Evolutionary conservation across 2,329 filamentous ascomycete genomes (phyloP).

Genomic region (Aspergillus brasiliensis): DNA sequence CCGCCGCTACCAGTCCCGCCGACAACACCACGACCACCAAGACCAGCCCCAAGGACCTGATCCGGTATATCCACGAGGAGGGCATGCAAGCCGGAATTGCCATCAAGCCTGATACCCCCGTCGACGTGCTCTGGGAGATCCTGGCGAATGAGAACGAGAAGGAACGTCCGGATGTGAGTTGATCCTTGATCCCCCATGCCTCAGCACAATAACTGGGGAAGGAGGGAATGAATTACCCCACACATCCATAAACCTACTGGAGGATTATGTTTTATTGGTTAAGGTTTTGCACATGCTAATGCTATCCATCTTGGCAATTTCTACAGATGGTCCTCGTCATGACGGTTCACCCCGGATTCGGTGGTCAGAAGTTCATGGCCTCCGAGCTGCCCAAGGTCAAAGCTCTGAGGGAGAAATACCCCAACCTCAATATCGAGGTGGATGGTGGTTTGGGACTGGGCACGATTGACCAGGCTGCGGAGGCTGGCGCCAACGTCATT

Average conservation of each 20-base stretch:
- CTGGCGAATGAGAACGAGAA: slow-evolving; percentile 70
- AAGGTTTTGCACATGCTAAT: not conserved
- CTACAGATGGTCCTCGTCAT: slow-evolving; percentile 96
- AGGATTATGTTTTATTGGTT: not conserved
- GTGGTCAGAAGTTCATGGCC: slow-evolving; percentile 98
- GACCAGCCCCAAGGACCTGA: slow-evolving; percentile 81
- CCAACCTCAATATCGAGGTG: slow-evolving; percentile 93
- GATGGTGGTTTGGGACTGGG: slow-evolving; percentile 86
- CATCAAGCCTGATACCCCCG: slow-evolving; percentile 88
- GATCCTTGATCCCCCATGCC: no score
- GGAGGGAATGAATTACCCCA: no score
- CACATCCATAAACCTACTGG: not conserved
- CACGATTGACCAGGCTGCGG: slow-evolving; percentile 91
- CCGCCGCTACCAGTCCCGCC: slow-evolving; percentile 78
- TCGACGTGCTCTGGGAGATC: slow-evolving; percentile 90
- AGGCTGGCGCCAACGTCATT: slow-evolving; percentile 96
- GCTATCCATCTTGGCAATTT: no score
- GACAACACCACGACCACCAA: slow-evolving; percentile 64
- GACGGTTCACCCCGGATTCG: slow-evolving; percentile 97
- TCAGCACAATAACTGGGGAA: no score
- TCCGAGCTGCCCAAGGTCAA: slow-evolving; percentile 92
- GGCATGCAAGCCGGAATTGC: slow-evolving; percentile 92
- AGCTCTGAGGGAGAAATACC: slow-evolving; percentile 79
- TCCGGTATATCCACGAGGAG: slow-evolving; percentile 84
- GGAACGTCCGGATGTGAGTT: slow-evolving; percentile 84